A percentile compares a stretch with the other conserved stretches of the same genome.
Evolutionary conservation across 345 rosid genomes (phyloP).

Genomic region (Eucalyptus grandis): DNA sequence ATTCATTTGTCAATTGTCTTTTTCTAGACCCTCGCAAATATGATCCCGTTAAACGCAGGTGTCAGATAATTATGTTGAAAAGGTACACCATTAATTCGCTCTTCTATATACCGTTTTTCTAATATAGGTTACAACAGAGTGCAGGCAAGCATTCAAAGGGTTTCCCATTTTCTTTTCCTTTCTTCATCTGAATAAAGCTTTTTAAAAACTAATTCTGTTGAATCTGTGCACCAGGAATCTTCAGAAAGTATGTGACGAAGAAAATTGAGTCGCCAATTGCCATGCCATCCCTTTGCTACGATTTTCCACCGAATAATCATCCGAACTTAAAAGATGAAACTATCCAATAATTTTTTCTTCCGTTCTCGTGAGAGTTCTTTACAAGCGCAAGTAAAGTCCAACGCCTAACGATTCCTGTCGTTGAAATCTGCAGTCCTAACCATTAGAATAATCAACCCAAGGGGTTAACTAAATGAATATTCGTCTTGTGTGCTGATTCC

Average conservation of each 20-base stretch:
- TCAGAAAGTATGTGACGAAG: neutral
- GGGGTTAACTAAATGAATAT: neutral
- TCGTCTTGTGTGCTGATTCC: neutral
- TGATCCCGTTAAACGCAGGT: neutral
- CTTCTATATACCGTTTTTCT: neutral
- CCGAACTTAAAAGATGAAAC: neutral
- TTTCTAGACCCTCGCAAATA: neutral
- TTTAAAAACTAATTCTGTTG: neutral
- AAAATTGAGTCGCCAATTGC: neutral
- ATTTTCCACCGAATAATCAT: neutral
- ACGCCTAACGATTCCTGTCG: neutral
- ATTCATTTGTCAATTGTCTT: neutral
- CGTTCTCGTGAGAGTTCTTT: neutral
- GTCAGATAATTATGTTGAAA: neutral
- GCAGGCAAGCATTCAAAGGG: neutral
- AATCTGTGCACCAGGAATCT: neutral
- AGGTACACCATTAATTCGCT: neutral
- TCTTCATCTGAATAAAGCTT: neutral
- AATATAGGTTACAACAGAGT: neutral
- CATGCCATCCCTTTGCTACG: neutral
- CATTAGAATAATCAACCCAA: neutral
- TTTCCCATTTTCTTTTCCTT: neutral
- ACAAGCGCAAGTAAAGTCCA: neutral
- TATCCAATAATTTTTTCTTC: neutral
- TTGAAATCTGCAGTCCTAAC: neutral